Percentiles rank a stretch among this genome's conserved stretches.
These are phyloP conservation scores for Ophiosphaerella narmari DNA, from an alignment of 2,329 filamentous ascomycete species.

Conservation along the genomic window DNA sequence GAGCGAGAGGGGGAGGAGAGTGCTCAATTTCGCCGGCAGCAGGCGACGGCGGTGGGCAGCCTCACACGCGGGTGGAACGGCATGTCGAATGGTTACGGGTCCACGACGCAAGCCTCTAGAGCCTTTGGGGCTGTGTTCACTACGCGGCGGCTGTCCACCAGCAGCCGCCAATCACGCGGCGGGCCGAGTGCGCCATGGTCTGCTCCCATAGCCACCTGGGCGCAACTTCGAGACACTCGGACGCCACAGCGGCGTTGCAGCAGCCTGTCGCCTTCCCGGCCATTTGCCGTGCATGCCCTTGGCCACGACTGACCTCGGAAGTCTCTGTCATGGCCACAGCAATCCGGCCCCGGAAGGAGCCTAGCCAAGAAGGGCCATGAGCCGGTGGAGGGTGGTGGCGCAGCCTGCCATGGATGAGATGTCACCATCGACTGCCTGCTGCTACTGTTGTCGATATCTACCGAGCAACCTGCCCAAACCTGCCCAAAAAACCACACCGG, in stretches of 20 bases:
- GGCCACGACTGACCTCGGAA: too few species aligned
- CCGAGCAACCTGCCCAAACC: too few species aligned
- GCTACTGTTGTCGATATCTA: too few species aligned
- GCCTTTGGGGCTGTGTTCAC: constrained; percentile 3
- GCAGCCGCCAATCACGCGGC: constrained; percentile 1
- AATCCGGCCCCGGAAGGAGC: background rate
- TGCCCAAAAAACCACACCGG: too few species aligned
- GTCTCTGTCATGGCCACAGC: background rate
- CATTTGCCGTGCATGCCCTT: too few species aligned
- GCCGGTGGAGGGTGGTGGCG: constrained; percentile 2
- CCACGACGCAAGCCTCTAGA: constrained; percentile 10
- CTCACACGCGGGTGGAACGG: constrained; percentile 11
- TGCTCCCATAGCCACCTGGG: background rate
- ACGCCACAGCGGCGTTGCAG: constrained; percentile 1
- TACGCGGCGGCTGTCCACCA: constrained; percentile 5
- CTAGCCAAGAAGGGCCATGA: constrained; percentile 1
- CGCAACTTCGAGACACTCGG: background rate
- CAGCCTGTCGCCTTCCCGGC: background rate
- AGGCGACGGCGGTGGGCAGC: constrained; percentile 1
- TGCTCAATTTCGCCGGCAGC: constrained; percentile 2
- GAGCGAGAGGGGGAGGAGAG: background rate
- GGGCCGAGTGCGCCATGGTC: background rate
- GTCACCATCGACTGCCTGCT: too few species aligned
- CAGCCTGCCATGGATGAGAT: background rate
- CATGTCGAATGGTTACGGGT: constrained; percentile 4